These are phyloP conservation scores for Plantago elongata DNA, from an alignment of 257 asterid species.

Conservation along the genomic window DNA sequence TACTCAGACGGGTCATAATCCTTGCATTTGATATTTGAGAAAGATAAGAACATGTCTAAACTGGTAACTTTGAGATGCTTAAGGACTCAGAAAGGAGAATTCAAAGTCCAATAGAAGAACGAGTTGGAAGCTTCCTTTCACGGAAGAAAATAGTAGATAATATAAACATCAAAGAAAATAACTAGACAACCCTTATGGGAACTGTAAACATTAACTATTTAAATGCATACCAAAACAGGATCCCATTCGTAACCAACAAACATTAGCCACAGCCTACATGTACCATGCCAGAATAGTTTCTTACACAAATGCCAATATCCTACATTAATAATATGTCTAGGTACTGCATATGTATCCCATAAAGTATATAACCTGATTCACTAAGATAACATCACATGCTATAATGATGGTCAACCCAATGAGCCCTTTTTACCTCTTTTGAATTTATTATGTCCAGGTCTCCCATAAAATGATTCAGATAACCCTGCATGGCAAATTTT, in stretches of 20 bases:
- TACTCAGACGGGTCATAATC: too few relatives aligned
- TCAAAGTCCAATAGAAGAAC: too few relatives aligned
- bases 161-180: too few relatives aligned
- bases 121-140: too few relatives aligned
- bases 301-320: not conserved
- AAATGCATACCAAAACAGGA: not conserved
- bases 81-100: too few relatives aligned
- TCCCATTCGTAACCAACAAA: not conserved
- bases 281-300: conserved; percentile 2
- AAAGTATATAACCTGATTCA: not conserved
- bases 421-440: conserved; percentile 58
- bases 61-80: too few relatives aligned
- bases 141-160: too few relatives aligned
- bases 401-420: conserved; percentile 17
- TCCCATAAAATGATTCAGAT: conserved; percentile 86
- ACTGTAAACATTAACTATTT: too few relatives aligned
- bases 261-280: not conserved
- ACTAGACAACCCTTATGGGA: too few relatives aligned
- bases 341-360: not conserved
- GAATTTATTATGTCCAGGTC: conserved; percentile 80
- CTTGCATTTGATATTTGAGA: too few relatives aligned
- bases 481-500: conserved; percentile 90
- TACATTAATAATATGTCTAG: not conserved
- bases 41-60: too few relatives aligned
- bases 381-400: conserved; percentile 14